Evolutionary conservation across 2,329 filamentous ascomycete species (phyloP).

Genomic region (Diaporthe helianthi): DNA sequence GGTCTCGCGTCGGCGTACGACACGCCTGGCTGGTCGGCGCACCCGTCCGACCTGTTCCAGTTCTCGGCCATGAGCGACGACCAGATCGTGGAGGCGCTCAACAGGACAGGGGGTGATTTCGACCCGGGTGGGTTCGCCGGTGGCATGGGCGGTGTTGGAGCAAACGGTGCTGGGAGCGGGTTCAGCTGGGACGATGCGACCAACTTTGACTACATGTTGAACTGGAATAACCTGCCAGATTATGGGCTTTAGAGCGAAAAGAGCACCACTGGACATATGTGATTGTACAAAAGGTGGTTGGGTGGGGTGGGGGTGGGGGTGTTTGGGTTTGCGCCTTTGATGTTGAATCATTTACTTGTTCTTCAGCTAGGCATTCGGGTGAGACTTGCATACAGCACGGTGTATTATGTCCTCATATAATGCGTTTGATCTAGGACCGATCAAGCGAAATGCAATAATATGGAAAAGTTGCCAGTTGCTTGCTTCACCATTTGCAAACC

Average conservation of each 20-base stretch:
- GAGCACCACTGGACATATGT: too few relatives aligned
- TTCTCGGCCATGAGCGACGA: constrained; percentile 75
- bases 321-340: not conserved
- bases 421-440: not conserved
- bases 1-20: constrained; percentile 37
- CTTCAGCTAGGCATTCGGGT: not conserved
- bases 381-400: not conserved
- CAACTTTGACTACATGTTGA: constrained; percentile 62
- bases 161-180: constrained; percentile 55
- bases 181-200: constrained; percentile 66
- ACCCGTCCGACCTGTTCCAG: constrained; percentile 59
- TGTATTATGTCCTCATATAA: not conserved
- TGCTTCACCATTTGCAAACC: too few relatives aligned
- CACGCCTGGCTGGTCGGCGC: constrained; percentile 44
- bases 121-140: constrained; percentile 56
- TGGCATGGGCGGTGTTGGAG: constrained; percentile 59
- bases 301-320: not conserved
- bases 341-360: not conserved
- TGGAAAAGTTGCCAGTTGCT: not conserved
- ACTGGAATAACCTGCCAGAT: constrained; percentile 53
- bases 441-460: not conserved
- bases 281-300: not conserved
- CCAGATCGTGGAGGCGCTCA: constrained; percentile 71
- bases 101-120: constrained; percentile 66
- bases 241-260: constrained; percentile 44